These are phyloP conservation scores for Chenopodium suecicum DNA, from an alignment of 148 eudicot genomes.

Conservation along the genomic window DNA sequence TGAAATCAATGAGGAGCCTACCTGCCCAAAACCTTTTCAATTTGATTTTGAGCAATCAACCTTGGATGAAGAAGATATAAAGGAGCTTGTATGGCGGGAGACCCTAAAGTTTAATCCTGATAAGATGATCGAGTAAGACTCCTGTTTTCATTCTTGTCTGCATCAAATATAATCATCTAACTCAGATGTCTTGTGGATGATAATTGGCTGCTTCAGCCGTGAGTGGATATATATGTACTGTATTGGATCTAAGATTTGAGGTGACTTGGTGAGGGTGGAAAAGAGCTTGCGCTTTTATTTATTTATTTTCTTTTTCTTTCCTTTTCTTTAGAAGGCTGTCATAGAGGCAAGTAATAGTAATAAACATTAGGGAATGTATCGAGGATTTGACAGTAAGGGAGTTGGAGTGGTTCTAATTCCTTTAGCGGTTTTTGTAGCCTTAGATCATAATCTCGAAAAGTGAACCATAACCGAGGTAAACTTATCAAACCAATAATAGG, in stretches of 20 bases:
- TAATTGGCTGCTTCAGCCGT: neutral
- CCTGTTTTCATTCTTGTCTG: neutral
- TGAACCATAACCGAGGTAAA: neutral
- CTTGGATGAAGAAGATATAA: conserved; percentile 81
- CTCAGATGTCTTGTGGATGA: conserved; percentile 11
- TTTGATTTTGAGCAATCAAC: conserved; percentile 87
- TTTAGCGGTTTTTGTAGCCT: neutral
- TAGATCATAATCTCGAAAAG: neutral
- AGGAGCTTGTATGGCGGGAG: conserved; percentile 88
- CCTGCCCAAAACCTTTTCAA: conserved; percentile 65
- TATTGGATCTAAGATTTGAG: neutral
- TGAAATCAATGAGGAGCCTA: conserved; percentile 95
- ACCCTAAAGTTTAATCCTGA: conserved; percentile 70
- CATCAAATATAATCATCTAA: conserved; percentile 6
- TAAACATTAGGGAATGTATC: neutral
- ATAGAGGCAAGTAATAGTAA: neutral
- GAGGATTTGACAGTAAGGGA: neutral
- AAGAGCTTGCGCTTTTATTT: neutral
- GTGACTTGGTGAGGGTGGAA: neutral
- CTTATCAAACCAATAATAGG: neutral
- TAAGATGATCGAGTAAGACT: conserved; percentile 29
- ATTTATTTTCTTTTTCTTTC: neutral
- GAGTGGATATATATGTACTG: neutral
- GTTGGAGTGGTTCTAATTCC: conserved; percentile 6
- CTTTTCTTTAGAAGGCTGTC: neutral